These are phyloP conservation scores for Ogataea populi-albae DNA, from an alignment of 805 yeast species.

Conservation along the genomic window DNA sequence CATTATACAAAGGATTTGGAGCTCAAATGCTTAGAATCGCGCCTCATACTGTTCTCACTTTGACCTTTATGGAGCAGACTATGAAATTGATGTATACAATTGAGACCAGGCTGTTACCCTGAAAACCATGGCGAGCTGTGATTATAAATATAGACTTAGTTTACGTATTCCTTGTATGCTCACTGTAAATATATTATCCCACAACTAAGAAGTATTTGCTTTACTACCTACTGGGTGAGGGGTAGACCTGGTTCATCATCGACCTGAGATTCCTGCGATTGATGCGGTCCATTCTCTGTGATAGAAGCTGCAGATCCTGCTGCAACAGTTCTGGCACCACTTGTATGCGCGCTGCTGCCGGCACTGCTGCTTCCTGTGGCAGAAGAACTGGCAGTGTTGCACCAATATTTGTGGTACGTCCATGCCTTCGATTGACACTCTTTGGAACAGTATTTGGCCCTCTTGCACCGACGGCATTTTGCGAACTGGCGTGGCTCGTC, in stretches of 20 bases:
- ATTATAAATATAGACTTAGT: too few relatives aligned
- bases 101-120: constrained; percentile 34
- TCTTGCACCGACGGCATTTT: constrained; percentile 88
- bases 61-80: constrained; percentile 95
- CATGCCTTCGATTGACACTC: constrained; percentile 91
- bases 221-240: too few relatives aligned
- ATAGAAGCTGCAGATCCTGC: too few relatives aligned
- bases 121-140: too few relatives aligned
- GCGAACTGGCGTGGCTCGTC: constrained; percentile 86
- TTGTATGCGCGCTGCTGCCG: constrained; percentile 9
- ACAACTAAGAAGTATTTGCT: too few relatives aligned
- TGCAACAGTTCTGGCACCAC: too few relatives aligned
- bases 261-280: too few relatives aligned
- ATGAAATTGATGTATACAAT: constrained; percentile 54
- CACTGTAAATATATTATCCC: too few relatives aligned
- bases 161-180: too few relatives aligned
- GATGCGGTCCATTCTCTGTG: too few relatives aligned
- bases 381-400: constrained; percentile 41
- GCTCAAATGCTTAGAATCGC: constrained; percentile 92
- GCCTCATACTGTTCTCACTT: constrained; percentile 88
- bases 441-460: constrained; percentile 92
- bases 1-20: constrained; percentile 91
- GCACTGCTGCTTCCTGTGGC: constrained; percentile 10
- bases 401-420: constrained; percentile 94
- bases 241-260: too few relatives aligned